Conservation (phyloP, 306 rosid genomes). For the Vicia faba region DNA sequence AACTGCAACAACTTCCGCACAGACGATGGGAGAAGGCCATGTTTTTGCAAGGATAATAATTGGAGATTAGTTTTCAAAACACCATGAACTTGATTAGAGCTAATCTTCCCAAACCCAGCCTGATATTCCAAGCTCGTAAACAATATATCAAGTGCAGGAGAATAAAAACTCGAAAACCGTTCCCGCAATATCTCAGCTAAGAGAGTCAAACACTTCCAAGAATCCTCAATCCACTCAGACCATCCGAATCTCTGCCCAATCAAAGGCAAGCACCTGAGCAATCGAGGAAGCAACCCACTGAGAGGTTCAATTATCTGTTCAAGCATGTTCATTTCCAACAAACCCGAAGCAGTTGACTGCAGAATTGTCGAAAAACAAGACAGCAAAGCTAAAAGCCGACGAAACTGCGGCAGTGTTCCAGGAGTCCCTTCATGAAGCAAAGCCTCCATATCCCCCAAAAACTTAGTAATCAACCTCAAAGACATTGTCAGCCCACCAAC, state of each 20-base stretch:
- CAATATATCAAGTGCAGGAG: conserved; percentile 68
- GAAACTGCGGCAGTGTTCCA: conserved; percentile 80
- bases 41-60: conserved; percentile 78
- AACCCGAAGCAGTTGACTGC: conserved; percentile 89
- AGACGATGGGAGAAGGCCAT: conserved; percentile 70
- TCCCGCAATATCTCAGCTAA: conserved; percentile 86
- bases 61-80: conserved; percentile 93
- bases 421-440: conserved; percentile 83
- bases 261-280: conserved; percentile 77
- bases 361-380: conserved; percentile 82
- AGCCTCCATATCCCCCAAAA: conserved; percentile 93
- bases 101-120: conserved; percentile 56
- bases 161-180: conserved; percentile 69
- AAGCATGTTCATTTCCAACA: conserved; percentile 80
- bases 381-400: conserved; percentile 74
- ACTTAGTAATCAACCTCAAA: conserved; percentile 73
- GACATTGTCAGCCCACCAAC: conserved; percentile 83
- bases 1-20: conserved; percentile 76
- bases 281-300: conserved; percentile 62
- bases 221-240: conserved; percentile 88
- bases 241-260: conserved; percentile 91
- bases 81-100: conserved; percentile 80
- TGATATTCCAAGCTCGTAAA: conserved; percentile 68
- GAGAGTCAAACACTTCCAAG: conserved; percentile 93
- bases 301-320: conserved; percentile 85